A percentile compares a stretch with the other conserved stretches of the same genome.
Evolutionary conservation across 1,284 basidiomycete species (phyloP).

Genomic region (Austroboletus novae-zelandiae): DNA sequence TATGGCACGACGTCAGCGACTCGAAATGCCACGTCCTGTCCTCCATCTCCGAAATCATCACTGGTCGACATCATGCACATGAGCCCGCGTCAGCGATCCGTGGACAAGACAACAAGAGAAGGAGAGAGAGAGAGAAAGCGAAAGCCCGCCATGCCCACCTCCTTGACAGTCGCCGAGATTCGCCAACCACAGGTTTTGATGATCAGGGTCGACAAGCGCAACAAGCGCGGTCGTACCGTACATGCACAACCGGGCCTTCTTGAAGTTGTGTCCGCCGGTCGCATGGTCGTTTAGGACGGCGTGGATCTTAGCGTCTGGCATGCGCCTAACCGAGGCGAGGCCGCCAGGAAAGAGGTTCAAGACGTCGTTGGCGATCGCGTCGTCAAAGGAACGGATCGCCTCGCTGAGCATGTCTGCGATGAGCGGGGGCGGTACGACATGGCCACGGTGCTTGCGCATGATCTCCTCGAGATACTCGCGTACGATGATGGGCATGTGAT

Average conservation of each 20-base stretch:
- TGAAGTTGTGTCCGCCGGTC: constrained; percentile 55
- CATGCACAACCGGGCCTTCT: constrained; percentile 65
- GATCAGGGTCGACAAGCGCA: constrained; percentile 62
- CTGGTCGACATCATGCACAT: constrained; percentile 31
- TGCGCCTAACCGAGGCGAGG: constrained; percentile 44
- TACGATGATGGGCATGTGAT: constrained; percentile 67
- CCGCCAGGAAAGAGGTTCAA: constrained; percentile 60
- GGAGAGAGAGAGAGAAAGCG: neutral
- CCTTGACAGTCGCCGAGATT: constrained; percentile 74
- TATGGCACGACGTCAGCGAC: constrained; percentile 57
- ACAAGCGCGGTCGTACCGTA: constrained; percentile 71
- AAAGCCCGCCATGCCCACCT: constrained; percentile 37
- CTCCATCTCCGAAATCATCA: constrained; percentile 47
- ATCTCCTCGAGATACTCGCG: constrained; percentile 52
- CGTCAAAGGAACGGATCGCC: constrained; percentile 60
- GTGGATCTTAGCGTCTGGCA: constrained; percentile 54
- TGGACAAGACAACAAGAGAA: too few relatives aligned
- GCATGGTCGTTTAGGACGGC: constrained; percentile 61
- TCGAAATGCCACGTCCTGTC: constrained; percentile 52
- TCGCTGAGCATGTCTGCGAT: constrained; percentile 54
- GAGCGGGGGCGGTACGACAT: constrained; percentile 40
- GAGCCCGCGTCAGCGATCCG: neutral
- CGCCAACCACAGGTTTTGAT: constrained; percentile 66
- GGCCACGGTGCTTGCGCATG: constrained; percentile 34
- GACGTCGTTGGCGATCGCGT: constrained; percentile 64